Conservation (phyloP, 106 monocot genomes). For the Apostasia shenzhenica region DNA sequence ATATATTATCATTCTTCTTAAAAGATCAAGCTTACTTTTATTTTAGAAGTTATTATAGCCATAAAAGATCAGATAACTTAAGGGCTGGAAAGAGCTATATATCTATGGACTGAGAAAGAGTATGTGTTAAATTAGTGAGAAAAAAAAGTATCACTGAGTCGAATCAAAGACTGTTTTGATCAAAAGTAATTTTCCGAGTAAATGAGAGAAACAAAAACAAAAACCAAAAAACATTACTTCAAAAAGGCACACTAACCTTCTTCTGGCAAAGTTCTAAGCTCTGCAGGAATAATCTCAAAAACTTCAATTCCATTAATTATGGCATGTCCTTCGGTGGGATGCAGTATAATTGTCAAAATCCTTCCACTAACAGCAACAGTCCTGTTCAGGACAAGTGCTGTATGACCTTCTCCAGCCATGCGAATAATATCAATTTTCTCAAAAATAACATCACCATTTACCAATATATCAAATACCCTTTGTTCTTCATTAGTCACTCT, state of each 20-base stretch:
- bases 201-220: neutral
- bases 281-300: conserved; percentile 70
- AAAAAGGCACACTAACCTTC: conserved; percentile 51
- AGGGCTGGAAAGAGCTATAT: no score
- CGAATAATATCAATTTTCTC: conserved; percentile 66
- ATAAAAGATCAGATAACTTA: no score
- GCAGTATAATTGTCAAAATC: conserved; percentile 57
- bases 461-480: conserved; percentile 76
- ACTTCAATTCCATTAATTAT: conserved; percentile 91
- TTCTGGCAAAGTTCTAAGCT: conserved; percentile 52
- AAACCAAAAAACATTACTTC: neutral
- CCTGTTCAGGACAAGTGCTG: conserved; percentile 78
- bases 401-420: conserved; percentile 39
- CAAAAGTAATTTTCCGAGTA: neutral
- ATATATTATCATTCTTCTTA: no score
- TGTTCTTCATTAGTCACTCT: conserved; percentile 39
- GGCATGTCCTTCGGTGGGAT: conserved; percentile 53
- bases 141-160: no score
- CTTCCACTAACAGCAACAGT: conserved; percentile 53
- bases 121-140: no score
- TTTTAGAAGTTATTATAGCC: no score
- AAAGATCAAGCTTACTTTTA: no score
- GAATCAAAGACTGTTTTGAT: no score
- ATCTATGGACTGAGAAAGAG: no score
- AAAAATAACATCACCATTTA: conserved; percentile 71